Base-by-base conservation (phyloP, 2,329 filamentous ascomycete genomes). In the Coleophoma eucalyptorum region DNA sequence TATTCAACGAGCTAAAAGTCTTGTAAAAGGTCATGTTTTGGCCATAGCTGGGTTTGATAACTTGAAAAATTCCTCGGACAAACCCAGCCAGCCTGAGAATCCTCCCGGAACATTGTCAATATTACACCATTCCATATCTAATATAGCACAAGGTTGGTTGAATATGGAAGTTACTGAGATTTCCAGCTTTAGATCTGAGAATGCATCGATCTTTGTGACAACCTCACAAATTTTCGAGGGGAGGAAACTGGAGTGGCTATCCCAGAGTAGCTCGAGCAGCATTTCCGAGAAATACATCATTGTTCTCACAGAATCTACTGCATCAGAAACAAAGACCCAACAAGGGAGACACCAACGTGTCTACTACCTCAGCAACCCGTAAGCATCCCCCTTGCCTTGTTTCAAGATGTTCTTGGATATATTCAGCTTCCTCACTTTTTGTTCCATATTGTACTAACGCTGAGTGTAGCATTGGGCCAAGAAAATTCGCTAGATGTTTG, bases 41-140 rank as follows among this genome's bases (percentile, higher is more conserved):
- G 58, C 56, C 35, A 33, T 62, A 10, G 41, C 59, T 19, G 59
- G 55, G 8, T 55, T 62, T 31, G 50, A 60, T 26, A 15, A 41
- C 48, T 21, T 50, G 49, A 21, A 55, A 52, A 3, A 50, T 54
- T 15, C 35, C 54, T 16, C 43, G 43, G 6, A 51, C 56, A 26
- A 37, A 48, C 11, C 49, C 53, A 2, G 55, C 48, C 11, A 54
- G 56, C 19, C 37, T 16, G 37, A 40, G 6, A 50, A 51, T 33
- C 31, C 54, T 3, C 51, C 42, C 19, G 46, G 51, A 11, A 46
- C 26, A 8, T 51, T 57, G 47, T 54, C 55, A 5, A 32, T 32
- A 10, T 8, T 40, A n/a, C n/a, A 4, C 37, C 11, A 31, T 7
- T 20, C 26, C 8, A 46, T 46, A 15, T 20, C 19, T 5, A 32